Percentiles rank a stretch among this genome's conserved stretches.
Evolutionary conservation across 768 basidiomycete genomes (phyloP).

Genomic region (Russula griseocarnosa): DNA sequence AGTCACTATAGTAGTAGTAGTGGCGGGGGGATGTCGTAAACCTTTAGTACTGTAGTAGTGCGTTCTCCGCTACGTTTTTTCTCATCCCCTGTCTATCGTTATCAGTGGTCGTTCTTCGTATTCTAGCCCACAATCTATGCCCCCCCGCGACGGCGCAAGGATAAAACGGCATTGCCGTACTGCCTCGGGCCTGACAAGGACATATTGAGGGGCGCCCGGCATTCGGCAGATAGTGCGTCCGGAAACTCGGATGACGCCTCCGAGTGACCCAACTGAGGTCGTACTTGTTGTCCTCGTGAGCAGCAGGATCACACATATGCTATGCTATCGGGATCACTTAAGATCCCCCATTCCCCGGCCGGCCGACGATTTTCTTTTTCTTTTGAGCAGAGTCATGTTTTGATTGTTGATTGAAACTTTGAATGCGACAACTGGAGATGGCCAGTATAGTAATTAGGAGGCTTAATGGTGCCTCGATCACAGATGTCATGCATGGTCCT

Average conservation of each 20-base stretch:
- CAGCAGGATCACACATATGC: too few species aligned
- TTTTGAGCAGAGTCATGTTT: too few species aligned
- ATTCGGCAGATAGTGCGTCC: not conserved
- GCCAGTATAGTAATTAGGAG: not conserved
- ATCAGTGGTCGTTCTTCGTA: not conserved
- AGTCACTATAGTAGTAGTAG: too few species aligned
- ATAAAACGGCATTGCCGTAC: not conserved
- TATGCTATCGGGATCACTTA: too few species aligned
- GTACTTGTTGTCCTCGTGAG: not conserved
- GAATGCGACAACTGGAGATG: not conserved
- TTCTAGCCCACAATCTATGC: not conserved
- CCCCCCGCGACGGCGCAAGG: not conserved
- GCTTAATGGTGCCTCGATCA: not conserved
- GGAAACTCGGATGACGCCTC: not conserved
- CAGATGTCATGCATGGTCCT: too few species aligned
- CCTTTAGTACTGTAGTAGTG: too few species aligned
- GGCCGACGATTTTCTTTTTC: too few species aligned
- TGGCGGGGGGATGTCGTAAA: not conserved
- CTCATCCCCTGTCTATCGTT: not conserved
- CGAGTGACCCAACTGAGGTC: constrained; percentile 7
- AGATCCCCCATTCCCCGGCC: too few species aligned
- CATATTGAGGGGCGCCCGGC: constrained; percentile 5
- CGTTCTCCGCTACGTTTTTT: not conserved
- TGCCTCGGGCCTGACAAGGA: not conserved
- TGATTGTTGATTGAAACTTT: too few species aligned